Conservation (phyloP, 1,284 basidiomycete genomes). For the Flammula alnicola region DNA sequence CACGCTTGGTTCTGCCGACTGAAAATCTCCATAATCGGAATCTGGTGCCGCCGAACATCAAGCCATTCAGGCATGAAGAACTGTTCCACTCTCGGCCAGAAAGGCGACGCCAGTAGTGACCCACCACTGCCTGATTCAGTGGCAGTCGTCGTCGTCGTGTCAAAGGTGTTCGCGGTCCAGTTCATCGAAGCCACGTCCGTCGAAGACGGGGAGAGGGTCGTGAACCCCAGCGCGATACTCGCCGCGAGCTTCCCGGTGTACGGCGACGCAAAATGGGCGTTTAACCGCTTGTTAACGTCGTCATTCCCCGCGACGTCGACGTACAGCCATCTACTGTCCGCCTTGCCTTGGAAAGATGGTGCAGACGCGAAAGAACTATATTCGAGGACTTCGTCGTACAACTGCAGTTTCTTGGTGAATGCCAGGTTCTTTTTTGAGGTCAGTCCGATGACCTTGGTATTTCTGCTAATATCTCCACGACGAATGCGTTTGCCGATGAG, state of each 20-base stretch:
- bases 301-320: slow-evolving; percentile 66
- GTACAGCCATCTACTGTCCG: slow-evolving; percentile 51
- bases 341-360: slow-evolving; percentile 28
- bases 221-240: slow-evolving; percentile 55
- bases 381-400: slow-evolving; percentile 58
- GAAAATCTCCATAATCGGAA: slow-evolving; percentile 50
- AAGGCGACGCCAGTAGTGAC: slow-evolving; percentile 21
- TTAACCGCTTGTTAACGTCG: slow-evolving; percentile 48
- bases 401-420: slow-evolving; percentile 54
- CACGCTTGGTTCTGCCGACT: slow-evolving; percentile 56
- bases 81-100: slow-evolving; percentile 43
- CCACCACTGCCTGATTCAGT: not conserved
- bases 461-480: slow-evolving; percentile 29
- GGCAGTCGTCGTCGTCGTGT: slow-evolving; percentile 17
- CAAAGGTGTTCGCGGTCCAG: slow-evolving; percentile 44
- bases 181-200: slow-evolving; percentile 29
- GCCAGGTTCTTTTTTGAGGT: slow-evolving; percentile 58
- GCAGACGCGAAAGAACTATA: slow-evolving; percentile 49
- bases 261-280: slow-evolving; percentile 42
- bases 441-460: slow-evolving; percentile 52
- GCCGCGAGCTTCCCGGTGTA: slow-evolving; percentile 41
- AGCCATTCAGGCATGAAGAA: slow-evolving; percentile 76
- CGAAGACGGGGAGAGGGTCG: slow-evolving; percentile 53
- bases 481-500: slow-evolving; percentile 49
- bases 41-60: slow-evolving; percentile 49